These are phyloP conservation scores for Puccinellia tenuiflora DNA, from an alignment of 176 grass and related monocot species.

Conservation along the genomic window DNA sequence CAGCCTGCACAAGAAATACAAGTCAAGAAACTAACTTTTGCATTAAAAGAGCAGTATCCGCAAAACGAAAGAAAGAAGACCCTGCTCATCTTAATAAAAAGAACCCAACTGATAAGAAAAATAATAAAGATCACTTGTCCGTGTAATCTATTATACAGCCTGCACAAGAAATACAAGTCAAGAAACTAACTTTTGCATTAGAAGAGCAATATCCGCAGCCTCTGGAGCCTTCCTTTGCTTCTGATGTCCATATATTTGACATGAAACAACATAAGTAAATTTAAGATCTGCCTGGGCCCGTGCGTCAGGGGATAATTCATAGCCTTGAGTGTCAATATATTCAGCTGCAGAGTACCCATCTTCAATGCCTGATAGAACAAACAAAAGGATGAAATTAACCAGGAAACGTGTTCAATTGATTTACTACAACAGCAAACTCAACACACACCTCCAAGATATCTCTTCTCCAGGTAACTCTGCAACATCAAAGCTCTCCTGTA, in stretches of 20 bases:
- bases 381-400: constrained; percentile 15
- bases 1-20: not conserved
- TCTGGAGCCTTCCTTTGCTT: constrained; percentile 85
- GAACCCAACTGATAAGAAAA: not conserved
- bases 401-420: constrained; percentile 8
- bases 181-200: constrained; percentile 72
- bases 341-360: constrained; percentile 66
- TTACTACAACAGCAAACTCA: constrained; percentile 9
- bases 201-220: constrained; percentile 84
- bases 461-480: constrained; percentile 93
- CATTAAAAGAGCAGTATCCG: constrained; percentile 85
- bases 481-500: constrained; percentile 92
- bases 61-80: constrained; percentile 4
- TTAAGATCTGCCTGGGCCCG: constrained; percentile 94
- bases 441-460: constrained; percentile 68
- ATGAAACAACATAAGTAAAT: constrained; percentile 97
- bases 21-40: constrained; percentile 54
- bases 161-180: constrained; percentile 14
- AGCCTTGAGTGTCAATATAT: constrained; percentile 76
- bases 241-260: constrained; percentile 98
- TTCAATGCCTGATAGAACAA: constrained; percentile 58
- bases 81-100: not conserved
- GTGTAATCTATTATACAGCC: not conserved
- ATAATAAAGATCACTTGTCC: not conserved
- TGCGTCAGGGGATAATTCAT: constrained; percentile 71